phyloP scores from a whole-genome alignment of 2,329 filamentous ascomycete species.

The Didymella segeticola region DNA sequence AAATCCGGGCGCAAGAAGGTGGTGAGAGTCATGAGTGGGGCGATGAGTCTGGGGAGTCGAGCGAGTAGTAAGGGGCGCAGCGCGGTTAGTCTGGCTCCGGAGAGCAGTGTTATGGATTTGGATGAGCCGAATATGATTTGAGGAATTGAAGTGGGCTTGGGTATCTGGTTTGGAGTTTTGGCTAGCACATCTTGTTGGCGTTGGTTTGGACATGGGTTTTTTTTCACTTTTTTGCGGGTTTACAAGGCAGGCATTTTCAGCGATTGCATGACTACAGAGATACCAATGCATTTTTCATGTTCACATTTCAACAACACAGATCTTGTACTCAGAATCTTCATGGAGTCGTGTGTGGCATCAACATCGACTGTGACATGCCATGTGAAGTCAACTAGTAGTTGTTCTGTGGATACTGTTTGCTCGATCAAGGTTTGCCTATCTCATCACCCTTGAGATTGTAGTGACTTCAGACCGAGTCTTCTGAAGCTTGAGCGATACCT shows the following conservation, averaged over 20 bases:
- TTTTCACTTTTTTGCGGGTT: not conserved
- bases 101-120: slow-evolving; percentile 47
- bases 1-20: slow-evolving; percentile 55
- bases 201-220: not conserved
- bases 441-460: too few species aligned
- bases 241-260: not conserved
- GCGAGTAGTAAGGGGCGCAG: slow-evolving; percentile 39
- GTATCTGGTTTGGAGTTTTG: not conserved
- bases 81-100: slow-evolving; percentile 32
- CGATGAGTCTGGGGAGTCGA: slow-evolving; percentile 54
- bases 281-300: slow-evolving; percentile 5
- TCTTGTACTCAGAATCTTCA: too few species aligned
- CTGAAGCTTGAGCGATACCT: too few species aligned
- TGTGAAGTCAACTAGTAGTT: too few species aligned
- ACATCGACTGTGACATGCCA: too few species aligned
- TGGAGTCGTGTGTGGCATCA: too few species aligned
- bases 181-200: not conserved
- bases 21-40: slow-evolving; percentile 57
- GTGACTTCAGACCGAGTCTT: too few species aligned
- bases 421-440: too few species aligned
- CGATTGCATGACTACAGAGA: slow-evolving; percentile 4
- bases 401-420: too few species aligned
- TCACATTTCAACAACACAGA: not conserved
- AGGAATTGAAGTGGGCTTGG: not conserved
- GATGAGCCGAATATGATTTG: slow-evolving; percentile 19